Evolutionary conservation across 228 moss, liverwort and hornwort genomes (phyloP).

Genomic region (Sphagnum fallax): DNA sequence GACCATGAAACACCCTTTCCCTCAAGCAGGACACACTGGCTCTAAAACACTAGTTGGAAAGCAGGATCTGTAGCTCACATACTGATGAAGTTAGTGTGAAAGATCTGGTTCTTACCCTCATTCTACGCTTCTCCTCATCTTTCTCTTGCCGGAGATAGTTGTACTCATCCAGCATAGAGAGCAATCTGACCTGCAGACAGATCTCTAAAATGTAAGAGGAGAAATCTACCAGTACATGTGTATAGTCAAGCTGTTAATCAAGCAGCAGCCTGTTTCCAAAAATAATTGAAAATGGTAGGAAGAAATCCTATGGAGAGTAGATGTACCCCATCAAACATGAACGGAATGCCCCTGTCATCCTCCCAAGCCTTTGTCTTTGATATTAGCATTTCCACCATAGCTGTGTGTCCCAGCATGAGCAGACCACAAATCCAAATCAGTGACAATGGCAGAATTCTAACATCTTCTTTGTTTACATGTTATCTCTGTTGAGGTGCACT

Average conservation of each 20-base stretch:
- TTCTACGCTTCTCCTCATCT: constrained; percentile 86
- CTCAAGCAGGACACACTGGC: too few species aligned
- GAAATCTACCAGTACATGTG: too few species aligned
- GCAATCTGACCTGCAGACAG: constrained; percentile 57
- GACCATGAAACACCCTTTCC: background rate
- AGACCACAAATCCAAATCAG: too few species aligned
- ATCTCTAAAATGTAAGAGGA: too few species aligned
- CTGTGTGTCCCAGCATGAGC: constrained; percentile 14
- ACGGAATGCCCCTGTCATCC: constrained; percentile 65
- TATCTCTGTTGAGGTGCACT: too few species aligned
- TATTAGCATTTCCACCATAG: constrained; percentile 73
- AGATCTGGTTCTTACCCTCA: constrained; percentile 44
- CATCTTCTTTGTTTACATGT: background rate
- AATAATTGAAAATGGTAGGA: too few species aligned
- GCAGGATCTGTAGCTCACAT: too few species aligned
- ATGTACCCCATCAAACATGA: constrained; percentile 86
- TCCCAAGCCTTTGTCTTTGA: constrained; percentile 79
- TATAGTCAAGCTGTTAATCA: too few species aligned
- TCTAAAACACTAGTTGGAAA: too few species aligned
- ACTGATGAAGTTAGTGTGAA: too few species aligned
- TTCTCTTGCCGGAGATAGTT: constrained; percentile 89
- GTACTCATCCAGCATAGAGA: constrained; percentile 92
- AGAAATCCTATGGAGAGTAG: too few species aligned
- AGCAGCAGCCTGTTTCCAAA: too few species aligned
- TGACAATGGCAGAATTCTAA: background rate